phyloP scores from a whole-genome alignment of 2,329 filamentous ascomycete species.

The Penicillium rolfsii region DNA sequence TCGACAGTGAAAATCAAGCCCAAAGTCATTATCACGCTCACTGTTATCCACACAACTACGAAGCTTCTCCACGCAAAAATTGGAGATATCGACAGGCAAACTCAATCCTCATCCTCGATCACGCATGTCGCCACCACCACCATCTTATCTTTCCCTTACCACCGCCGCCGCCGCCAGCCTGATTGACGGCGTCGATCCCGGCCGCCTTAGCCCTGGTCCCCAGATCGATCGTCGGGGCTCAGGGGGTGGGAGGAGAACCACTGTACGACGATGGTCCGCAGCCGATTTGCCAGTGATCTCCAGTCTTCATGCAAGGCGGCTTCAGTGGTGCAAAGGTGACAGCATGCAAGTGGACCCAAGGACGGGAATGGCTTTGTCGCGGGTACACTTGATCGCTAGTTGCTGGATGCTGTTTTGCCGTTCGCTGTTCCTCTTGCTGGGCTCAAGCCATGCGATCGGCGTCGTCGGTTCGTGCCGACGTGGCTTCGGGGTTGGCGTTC shows the following conservation, averaged over 20 bases:
- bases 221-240: neutral
- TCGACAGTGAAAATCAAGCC: neutral
- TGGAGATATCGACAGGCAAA: neutral
- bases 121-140: neutral
- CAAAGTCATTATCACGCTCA: neutral
- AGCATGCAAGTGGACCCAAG: constrained; percentile 28
- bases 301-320: constrained; percentile 29
- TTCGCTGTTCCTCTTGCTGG: constrained; percentile 5
- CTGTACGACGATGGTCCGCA: constrained; percentile 12
- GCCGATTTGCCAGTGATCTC: constrained; percentile 28
- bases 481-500: constrained; percentile 25
- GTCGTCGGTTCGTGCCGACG: constrained; percentile 30
- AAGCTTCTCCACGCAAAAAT: neutral
- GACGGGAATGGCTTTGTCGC: constrained; percentile 3
- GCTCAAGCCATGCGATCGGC: constrained; percentile 29
- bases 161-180: neutral
- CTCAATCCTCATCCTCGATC: neutral
- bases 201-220: neutral
- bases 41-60: neutral
- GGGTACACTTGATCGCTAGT: neutral
- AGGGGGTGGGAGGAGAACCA: neutral
- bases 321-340: constrained; percentile 24
- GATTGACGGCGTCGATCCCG: constrained; percentile 4
- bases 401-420: neutral
- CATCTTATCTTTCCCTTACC: neutral